Evolutionary conservation across 1,284 basidiomycete genomes (phyloP), one percentile per base, ranked within the genome.

Genomic region (Leccinum huronense): DNA sequence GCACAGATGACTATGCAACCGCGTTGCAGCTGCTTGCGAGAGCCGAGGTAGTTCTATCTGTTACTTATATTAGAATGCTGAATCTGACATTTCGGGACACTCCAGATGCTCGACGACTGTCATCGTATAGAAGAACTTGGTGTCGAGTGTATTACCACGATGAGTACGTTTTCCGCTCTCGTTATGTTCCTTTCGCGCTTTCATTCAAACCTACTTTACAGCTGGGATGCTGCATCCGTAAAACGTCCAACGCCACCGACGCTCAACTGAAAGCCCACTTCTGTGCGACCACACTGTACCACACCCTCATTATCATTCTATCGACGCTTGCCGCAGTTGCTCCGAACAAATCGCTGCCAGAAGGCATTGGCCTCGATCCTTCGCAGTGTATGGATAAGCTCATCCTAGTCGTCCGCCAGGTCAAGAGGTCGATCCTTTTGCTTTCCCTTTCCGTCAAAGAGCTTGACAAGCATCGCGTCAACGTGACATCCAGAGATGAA

Each of bases 141-240:
- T 83, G 95, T 45, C 82, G 96, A 34, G 85, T 96, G 57, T 96
- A 93, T 72, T 82, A 92, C 54, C 87, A 92, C 61, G 95, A 98
- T 74, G 88, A 97, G 93, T 96, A 73, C 70, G 88, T 80, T 8
- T 33, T 8, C 57, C n/a, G 40, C 56, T 45, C 68, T 48, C 58
- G 7, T 58, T 13, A 4, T 57, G 31, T 4, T 30, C 56, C 59
- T 56, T 48, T 16, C 59, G 58, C 34, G 27, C 36, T 55, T 54
- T 19, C 33, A 61, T 34, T 51, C 38, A 64, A 27, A 62, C 48
- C 51, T 54, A 64, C 30, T 59, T 42, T 66, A 58, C 69, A 94
- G 92, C 72, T 94, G 93, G 92, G 78, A 85, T 59, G 74, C 76
- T 38, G 36, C 10, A 86, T 94, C 61, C 84, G 84, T 45, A 83